phyloP scores from a whole-genome alignment of 1,284 basidiomycete species.

The Ceratobasidium sp. region DNA sequence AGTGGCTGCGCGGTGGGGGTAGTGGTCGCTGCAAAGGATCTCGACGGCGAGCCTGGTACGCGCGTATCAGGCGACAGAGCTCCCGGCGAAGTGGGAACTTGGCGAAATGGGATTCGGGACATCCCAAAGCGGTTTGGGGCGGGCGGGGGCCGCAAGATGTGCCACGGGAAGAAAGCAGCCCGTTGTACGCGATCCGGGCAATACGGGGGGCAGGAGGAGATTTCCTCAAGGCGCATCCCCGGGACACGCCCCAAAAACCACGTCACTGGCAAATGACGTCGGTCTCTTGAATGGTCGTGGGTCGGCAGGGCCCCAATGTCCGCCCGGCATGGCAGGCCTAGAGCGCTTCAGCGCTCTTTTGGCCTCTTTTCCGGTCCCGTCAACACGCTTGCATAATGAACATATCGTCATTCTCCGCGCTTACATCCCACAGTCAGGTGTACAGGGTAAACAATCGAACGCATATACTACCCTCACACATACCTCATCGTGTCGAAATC shows the following conservation, averaged over 20 bases:
- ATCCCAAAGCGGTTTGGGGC: constrained; percentile 13
- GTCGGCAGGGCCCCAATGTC: constrained; percentile 30
- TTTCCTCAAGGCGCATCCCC: constrained; percentile 18
- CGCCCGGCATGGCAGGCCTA: constrained; percentile 28
- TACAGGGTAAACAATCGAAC: constrained; percentile 23
- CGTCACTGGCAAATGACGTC: constrained; percentile 38
- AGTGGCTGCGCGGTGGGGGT: constrained; percentile 25
- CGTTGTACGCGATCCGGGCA: constrained; percentile 2
- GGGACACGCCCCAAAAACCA: constrained; percentile 30
- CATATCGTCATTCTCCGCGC: constrained; percentile 42
- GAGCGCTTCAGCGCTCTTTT: constrained; percentile 22
- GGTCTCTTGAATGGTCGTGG: constrained; percentile 9
- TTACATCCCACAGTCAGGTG: constrained; percentile 28
- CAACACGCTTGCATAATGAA: constrained; percentile 43
- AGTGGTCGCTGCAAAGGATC: constrained; percentile 3
- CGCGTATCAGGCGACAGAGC: constrained; percentile 24
- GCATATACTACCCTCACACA: not conserved
- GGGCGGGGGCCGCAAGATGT: not conserved
- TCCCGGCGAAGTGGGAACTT: constrained; percentile 25
- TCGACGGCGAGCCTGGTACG: constrained; percentile 17
- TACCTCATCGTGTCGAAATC: constrained; percentile 19
- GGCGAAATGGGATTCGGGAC: constrained; percentile 31
- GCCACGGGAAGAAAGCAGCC: constrained; percentile 14
- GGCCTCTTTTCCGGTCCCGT: constrained; percentile 22
- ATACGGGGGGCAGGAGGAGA: constrained; percentile 8